Evolutionary conservation across 1,284 basidiomycete species (phyloP).

Genomic region (Stereum hirsutum): DNA sequence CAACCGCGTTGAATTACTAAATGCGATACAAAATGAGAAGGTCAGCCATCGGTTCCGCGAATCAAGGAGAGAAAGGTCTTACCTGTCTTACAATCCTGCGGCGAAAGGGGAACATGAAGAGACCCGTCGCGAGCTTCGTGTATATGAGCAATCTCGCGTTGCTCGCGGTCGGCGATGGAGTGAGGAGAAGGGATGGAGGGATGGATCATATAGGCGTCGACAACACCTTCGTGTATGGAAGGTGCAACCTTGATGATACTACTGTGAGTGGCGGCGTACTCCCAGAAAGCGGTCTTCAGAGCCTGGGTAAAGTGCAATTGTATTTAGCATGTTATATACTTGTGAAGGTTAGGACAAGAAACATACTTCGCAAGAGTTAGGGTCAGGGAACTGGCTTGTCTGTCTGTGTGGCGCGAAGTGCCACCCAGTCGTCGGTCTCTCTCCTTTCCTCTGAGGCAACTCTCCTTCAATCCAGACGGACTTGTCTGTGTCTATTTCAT

Average conservation of each 20-base stretch:
- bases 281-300: background rate
- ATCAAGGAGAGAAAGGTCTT: background rate
- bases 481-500: slow-evolving; percentile 14
- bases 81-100: slow-evolving; percentile 10
- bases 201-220: background rate
- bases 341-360: background rate
- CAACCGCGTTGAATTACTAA: slow-evolving; percentile 19
- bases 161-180: slow-evolving; percentile 6
- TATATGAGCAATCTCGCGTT: slow-evolving; percentile 16
- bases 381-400: slow-evolving; percentile 9
- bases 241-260: background rate
- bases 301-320: background rate
- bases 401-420: slow-evolving; percentile 19
- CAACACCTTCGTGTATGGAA: background rate
- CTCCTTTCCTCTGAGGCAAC: slow-evolving; percentile 11
- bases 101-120: slow-evolving; percentile 15
- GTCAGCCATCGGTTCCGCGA: background rate
- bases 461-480: slow-evolving; percentile 9
- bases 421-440: slow-evolving; percentile 14
- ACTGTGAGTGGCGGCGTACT: background rate
- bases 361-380: slow-evolving; percentile 9
- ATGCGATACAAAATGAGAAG: background rate
- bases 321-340: background rate
- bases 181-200: background rate
- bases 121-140: slow-evolving; percentile 16